phyloP scores from a whole-genome alignment of 1,284 basidiomycete species.

The Moesziomyces parantarcticus region DNA sequence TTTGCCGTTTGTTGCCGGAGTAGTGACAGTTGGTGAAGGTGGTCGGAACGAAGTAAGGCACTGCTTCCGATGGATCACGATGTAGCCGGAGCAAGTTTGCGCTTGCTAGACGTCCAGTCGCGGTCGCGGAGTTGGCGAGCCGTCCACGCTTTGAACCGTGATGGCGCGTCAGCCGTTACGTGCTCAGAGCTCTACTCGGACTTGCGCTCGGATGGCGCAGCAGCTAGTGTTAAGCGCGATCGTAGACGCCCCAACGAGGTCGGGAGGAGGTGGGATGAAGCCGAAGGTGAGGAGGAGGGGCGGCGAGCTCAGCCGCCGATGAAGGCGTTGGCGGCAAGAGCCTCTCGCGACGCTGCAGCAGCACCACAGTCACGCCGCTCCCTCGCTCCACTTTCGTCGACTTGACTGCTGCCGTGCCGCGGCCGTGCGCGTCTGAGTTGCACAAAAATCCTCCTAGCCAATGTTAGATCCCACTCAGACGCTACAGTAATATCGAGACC shows the following conservation, averaged over 20 bases:
- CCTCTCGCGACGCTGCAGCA: neutral
- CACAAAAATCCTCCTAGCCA: too few relatives aligned
- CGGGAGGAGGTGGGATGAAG: neutral
- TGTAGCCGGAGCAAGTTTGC: too few relatives aligned
- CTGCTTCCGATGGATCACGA: neutral
- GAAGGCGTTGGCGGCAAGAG: neutral
- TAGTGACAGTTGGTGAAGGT: neutral
- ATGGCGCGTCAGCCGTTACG: neutral
- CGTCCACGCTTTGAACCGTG: neutral
- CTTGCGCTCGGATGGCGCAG: neutral
- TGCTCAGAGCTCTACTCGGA: neutral
- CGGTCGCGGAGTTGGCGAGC: too few relatives aligned
- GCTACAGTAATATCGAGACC: too few relatives aligned
- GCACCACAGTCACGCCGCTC: too few relatives aligned
- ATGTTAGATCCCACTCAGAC: too few relatives aligned
- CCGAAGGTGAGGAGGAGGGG: neutral
- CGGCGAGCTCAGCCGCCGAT: neutral
- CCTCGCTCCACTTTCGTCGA: neutral
- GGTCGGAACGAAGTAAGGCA: neutral
- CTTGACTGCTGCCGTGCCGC: neutral
- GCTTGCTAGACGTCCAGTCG: neutral
- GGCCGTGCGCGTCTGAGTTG: neutral
- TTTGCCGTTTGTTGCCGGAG: slow-evolving; percentile 7
- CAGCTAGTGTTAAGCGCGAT: neutral
- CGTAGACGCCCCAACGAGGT: neutral